Percentiles rank a stretch among this genome's conserved stretches.
Conservation (phyloP, 2,329 filamentous ascomycete species). For the Teratosphaeria pseudoeucalypti region DNA sequence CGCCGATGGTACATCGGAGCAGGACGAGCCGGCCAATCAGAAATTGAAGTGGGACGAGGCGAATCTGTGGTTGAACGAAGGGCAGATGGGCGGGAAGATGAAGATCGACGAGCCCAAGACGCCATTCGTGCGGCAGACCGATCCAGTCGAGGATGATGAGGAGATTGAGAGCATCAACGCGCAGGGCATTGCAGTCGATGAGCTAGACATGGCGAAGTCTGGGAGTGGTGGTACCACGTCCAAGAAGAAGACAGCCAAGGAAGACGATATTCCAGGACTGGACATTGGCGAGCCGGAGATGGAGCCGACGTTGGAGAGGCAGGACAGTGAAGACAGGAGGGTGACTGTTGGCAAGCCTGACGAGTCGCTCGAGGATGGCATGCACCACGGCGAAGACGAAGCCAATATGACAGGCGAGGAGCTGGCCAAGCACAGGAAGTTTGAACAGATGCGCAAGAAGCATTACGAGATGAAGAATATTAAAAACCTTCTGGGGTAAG, state of each 20-base stretch:
- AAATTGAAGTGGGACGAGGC: slow-evolving; percentile 97
- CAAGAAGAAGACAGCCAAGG: slow-evolving; percentile 29
- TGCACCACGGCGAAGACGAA: slow-evolving; percentile 50
- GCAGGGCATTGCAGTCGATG: slow-evolving; percentile 58
- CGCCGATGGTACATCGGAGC: slow-evolving; percentile 27
- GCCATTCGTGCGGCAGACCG: slow-evolving; percentile 85
- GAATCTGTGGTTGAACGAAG: slow-evolving; percentile 92
- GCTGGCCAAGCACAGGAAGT: slow-evolving; percentile 79
- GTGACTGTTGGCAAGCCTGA: slow-evolving; percentile 61
- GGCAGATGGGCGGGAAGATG: slow-evolving; percentile 92
- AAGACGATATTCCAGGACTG: slow-evolving; percentile 82
- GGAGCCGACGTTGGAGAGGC: slow-evolving; percentile 27
- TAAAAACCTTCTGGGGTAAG: slow-evolving; percentile 70
- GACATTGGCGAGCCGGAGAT: slow-evolving; percentile 83
- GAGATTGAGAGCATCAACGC: slow-evolving; percentile 58
- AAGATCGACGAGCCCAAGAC: slow-evolving; percentile 99
- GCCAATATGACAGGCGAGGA: slow-evolving; percentile 53
- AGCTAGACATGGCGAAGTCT: slow-evolving; percentile 47
- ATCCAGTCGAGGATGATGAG: slow-evolving; percentile 79
- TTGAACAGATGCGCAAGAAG: slow-evolving; percentile 84
- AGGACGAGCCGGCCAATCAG: slow-evolving; percentile 48
- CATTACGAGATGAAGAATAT: slow-evolving; percentile 99
- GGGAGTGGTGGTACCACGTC: slow-evolving; percentile 11
- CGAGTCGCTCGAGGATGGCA: slow-evolving; percentile 30
- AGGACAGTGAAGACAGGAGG: slow-evolving; percentile 52